phyloP scores from a whole-genome alignment of 257 asterid species.

The Linaria vulgaris region DNA sequence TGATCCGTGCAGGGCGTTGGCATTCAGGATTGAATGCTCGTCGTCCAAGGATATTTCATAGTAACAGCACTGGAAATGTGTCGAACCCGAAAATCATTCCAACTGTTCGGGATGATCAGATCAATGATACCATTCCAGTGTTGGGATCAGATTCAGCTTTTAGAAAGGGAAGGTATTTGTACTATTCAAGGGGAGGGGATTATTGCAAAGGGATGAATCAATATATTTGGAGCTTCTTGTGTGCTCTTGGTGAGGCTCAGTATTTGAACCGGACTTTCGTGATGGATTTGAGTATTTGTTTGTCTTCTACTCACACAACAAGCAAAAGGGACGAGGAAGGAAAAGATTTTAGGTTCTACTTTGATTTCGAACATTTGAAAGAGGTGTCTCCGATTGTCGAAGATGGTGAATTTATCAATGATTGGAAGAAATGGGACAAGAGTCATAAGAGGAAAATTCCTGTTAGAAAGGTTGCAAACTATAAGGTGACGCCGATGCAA shows the following conservation, averaged over 20 bases:
- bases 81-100: slow-evolving; percentile 37
- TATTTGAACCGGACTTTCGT: slow-evolving; percentile 89
- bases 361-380: slow-evolving; percentile 93
- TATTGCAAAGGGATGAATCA: slow-evolving; percentile 97
- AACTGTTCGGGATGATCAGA: slow-evolving; percentile 64
- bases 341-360: slow-evolving; percentile 87
- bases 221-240: slow-evolving; percentile 86
- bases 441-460: slow-evolving; percentile 57
- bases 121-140: slow-evolving; percentile 81
- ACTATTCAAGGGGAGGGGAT: slow-evolving; percentile 94
- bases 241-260: slow-evolving; percentile 91
- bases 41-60: slow-evolving; percentile 48
- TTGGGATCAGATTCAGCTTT: slow-evolving; percentile 69
- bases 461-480: slow-evolving; percentile 55
- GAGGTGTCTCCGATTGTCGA: slow-evolving; percentile 72
- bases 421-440: slow-evolving; percentile 86
- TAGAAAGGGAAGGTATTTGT: slow-evolving; percentile 77
- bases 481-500: slow-evolving; percentile 73
- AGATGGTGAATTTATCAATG: slow-evolving; percentile 65
- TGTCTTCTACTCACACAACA: slow-evolving; percentile 68
- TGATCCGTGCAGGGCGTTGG: slow-evolving; percentile 75
- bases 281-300: slow-evolving; percentile 84
- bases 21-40: slow-evolving; percentile 92
- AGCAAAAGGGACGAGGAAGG: slow-evolving; percentile 79
- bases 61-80: slow-evolving; percentile 35